These are phyloP conservation scores for Vanrija humicola DNA, from an alignment of 1,284 basidiomycete species.

Conservation along the genomic window DNA sequence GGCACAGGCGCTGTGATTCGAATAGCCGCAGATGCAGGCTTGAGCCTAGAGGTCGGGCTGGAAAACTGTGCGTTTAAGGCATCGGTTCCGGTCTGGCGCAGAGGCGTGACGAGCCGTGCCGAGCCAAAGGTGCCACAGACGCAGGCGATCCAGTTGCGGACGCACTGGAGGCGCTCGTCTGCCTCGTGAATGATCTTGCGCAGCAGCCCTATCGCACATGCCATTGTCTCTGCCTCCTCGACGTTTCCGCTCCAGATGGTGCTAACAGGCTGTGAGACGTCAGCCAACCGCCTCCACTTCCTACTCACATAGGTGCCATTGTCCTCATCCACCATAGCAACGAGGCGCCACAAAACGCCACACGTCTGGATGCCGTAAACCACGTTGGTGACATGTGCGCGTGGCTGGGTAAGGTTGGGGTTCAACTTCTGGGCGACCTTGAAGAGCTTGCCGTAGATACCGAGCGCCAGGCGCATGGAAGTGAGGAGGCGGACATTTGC, in stretches of 20 bases:
- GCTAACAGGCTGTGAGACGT: slow-evolving; percentile 1
- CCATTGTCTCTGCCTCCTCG: slow-evolving; percentile 1
- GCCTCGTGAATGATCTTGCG: slow-evolving; percentile 5
- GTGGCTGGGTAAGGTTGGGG: neutral
- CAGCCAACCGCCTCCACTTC: neutral
- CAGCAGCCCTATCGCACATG: neutral
- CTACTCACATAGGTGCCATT: slow-evolving; percentile 4
- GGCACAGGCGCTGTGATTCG: too few relatives aligned
- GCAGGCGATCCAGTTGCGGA: slow-evolving; percentile 4
- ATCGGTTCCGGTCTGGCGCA: neutral
- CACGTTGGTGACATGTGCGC: neutral
- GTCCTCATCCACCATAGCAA: slow-evolving; percentile 3
- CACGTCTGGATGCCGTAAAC: slow-evolving; percentile 5
- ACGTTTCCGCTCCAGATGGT: slow-evolving; percentile 8
- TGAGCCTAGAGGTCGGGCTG: too few relatives aligned
- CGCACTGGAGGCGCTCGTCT: neutral
- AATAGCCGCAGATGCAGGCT: too few relatives aligned
- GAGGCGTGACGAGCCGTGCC: too few relatives aligned
- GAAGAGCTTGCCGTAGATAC: slow-evolving; percentile 3
- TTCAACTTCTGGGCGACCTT: neutral
- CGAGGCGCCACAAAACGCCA: slow-evolving; percentile 4
- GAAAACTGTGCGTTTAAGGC: too few relatives aligned
- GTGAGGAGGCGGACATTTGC: slow-evolving; percentile 3
- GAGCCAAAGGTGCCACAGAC: neutral
- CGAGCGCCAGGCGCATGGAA: slow-evolving; percentile 9